Conservation (phyloP, 176 grass and related monocot species). For the Hyparrhenia diplandra region DNA sequence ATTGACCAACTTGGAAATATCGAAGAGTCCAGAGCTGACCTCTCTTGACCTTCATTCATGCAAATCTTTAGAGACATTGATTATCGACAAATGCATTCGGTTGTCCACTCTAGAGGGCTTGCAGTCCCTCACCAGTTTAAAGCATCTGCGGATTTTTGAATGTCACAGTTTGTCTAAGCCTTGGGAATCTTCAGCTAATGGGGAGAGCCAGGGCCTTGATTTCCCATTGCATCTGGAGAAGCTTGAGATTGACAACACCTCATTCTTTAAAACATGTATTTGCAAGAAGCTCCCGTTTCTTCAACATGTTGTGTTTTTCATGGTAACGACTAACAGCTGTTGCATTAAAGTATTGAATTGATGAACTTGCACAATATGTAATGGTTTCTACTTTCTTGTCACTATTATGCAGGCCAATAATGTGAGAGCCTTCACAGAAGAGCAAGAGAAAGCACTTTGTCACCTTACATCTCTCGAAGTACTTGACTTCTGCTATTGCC, state of each 20-base stretch:
- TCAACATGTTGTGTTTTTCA: slow-evolving; percentile 9
- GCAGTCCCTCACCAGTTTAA: background rate
- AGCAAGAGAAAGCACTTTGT: background rate
- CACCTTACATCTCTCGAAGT: slow-evolving; percentile 6
- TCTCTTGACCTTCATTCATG: slow-evolving; percentile 3
- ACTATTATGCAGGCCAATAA: background rate
- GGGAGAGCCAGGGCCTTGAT: background rate
- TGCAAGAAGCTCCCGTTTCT: slow-evolving; percentile 9
- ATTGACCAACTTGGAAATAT: background rate
- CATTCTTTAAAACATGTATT: slow-evolving; percentile 6
- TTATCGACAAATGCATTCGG: background rate
- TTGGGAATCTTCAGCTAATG: background rate
- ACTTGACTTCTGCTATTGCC: slow-evolving; percentile 20
- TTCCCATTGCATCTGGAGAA: background rate
- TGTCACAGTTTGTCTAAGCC: background rate
- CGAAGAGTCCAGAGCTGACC: background rate
- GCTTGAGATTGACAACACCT: slow-evolving; percentile 15
- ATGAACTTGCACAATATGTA: background rate
- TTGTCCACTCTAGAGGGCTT: background rate
- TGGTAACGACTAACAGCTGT: background rate
- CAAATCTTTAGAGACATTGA: background rate
- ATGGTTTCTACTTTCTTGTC: background rate
- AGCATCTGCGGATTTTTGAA: background rate
- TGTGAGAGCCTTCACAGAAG: background rate
- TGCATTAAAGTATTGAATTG: background rate